phyloP scores from a whole-genome alignment of 352 stramenopile genomes.

The Labyrinthula sp. region DNA sequence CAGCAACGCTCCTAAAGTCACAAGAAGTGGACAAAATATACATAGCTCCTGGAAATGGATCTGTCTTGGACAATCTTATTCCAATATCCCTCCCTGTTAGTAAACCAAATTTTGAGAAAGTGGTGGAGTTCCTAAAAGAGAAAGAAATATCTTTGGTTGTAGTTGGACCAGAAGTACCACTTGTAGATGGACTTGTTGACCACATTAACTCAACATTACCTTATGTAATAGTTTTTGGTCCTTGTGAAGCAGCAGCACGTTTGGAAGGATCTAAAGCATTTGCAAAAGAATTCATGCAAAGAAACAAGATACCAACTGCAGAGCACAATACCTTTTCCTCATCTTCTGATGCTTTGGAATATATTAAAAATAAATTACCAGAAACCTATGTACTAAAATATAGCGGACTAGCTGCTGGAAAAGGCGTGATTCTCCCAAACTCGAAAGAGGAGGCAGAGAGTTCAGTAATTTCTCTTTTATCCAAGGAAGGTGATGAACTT shows the following conservation, averaged over 20 bases:
- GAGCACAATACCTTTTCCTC: conserved; percentile 87
- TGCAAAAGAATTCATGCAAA: conserved; percentile 94
- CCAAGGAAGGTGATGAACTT: conserved; percentile 68
- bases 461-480: conserved; percentile 85
- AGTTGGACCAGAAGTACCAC: conserved; percentile 81
- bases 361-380: conserved; percentile 72
- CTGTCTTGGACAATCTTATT: conserved; percentile 18
- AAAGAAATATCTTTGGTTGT: conserved; percentile 69
- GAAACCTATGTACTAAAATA: conserved; percentile 86
- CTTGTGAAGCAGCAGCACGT: conserved; percentile 68
- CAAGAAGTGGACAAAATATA: conserved; percentile 39
- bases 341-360: conserved; percentile 58
- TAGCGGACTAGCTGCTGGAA: conserved; percentile 93
- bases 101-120: conserved; percentile 28
- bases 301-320: conserved; percentile 86
- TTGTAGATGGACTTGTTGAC: conserved; percentile 85
- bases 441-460: conserved; percentile 68
- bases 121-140: conserved; percentile 45
- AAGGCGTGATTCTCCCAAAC: conserved; percentile 86
- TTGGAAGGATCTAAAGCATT: conserved; percentile 96
- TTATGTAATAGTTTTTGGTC: conserved; percentile 81
- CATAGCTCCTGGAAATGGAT: conserved; percentile 49
- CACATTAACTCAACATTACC: background rate
- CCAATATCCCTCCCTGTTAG: conserved; percentile 33
- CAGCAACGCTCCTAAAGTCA: conserved; percentile 62